A percentile compares a stretch with the other conserved stretches of the same genome.
phyloP scores from a whole-genome alignment of 1,139 yeast genomes.

The Scheffersomyces segobiensis region DNA sequence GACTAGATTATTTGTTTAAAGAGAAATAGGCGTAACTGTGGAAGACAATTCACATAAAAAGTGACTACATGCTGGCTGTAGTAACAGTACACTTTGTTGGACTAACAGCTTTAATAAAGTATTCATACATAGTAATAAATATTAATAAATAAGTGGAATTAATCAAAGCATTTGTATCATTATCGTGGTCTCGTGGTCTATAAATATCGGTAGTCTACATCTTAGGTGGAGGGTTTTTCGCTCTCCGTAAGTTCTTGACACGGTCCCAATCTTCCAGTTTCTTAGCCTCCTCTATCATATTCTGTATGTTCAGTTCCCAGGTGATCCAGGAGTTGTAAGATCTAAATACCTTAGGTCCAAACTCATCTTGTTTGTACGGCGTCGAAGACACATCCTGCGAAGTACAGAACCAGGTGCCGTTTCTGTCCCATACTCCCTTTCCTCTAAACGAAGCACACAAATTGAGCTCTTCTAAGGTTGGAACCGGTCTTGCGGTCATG shows the following conservation, averaged over 20 bases:
- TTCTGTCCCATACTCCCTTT: constrained; percentile 27
- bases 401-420: constrained; percentile 35
- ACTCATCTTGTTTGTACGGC: constrained; percentile 9
- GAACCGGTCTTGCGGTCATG: constrained; percentile 32
- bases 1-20: too few species aligned
- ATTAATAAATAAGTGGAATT: background rate
- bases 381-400: constrained; percentile 8
- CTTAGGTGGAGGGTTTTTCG: background rate
- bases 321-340: constrained; percentile 18
- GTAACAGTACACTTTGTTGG: too few species aligned
- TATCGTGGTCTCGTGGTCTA: background rate
- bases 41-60: background rate
- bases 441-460: constrained; percentile 28
- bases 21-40: background rate
- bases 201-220: background rate
- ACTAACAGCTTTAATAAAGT: background rate
- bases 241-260: background rate
- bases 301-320: constrained; percentile 17
- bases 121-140: background rate
- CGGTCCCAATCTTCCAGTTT: constrained; percentile 1
- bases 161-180: background rate
- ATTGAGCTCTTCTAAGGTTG: constrained; percentile 31
- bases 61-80: background rate
- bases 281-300: constrained; percentile 9
- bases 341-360: constrained; percentile 15